These are phyloP conservation scores for maize (Zea mays) DNA, from an alignment of 176 grass and related monocot genomes.

Conservation along the genomic window Zm-B73-REFERENCE-NAM-5.0 NC_050096.1:187386501-187387000, in stretches of 20 bases:
- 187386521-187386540: conserved; percentile 36
- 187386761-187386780: conserved; percentile 46
- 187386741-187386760: conserved; percentile 61
- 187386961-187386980: conserved; percentile 76
- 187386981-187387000: conserved; percentile 57
- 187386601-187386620: conserved; percentile 27
- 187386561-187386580: conserved; percentile 38
- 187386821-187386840: conserved; percentile 37
- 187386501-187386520: conserved; percentile 40
- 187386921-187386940: conserved; percentile 64
- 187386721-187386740: conserved; percentile 49
- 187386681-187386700: conserved; percentile 20
- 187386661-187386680: conserved; percentile 8
- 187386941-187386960: conserved; percentile 73
- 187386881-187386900: conserved; percentile 56
- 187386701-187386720: conserved; percentile 44
- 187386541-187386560: conserved; percentile 41
- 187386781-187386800: not conserved
- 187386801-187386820: conserved; percentile 34
- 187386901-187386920: conserved; percentile 55
- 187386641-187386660: conserved; percentile 34
- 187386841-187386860: conserved; percentile 32
- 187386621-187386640: conserved; percentile 25
- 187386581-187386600: conserved; percentile 32
- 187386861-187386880: conserved; percentile 27